A percentile compares a stretch with the other conserved stretches of the same genome.
These are phyloP conservation scores for Garcia nutans DNA, from an alignment of 345 rosid genomes.

Conservation along the genomic window DNA sequence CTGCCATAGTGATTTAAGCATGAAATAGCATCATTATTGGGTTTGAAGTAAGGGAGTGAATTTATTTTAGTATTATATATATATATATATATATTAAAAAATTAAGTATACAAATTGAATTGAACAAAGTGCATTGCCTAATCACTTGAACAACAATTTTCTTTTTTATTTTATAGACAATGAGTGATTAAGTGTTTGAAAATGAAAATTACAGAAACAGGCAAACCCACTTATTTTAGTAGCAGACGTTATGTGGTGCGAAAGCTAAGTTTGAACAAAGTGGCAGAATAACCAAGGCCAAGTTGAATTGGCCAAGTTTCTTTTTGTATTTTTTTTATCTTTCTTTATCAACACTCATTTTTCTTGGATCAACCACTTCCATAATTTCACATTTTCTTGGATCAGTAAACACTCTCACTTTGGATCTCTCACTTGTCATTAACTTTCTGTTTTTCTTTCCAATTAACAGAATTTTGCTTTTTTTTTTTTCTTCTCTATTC, in stretches of 20 bases:
- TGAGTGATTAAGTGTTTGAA: slow-evolving; percentile 18
- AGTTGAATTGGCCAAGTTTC: not conserved
- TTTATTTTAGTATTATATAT: not conserved
- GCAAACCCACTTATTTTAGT: slow-evolving; percentile 6
- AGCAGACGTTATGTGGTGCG: slow-evolving; percentile 17
- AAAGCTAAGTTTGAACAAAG: slow-evolving; percentile 21
- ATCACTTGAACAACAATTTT: not conserved
- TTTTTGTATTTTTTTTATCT: not conserved
- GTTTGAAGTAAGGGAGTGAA: not conserved
- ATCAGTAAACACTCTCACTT: slow-evolving; percentile 21
- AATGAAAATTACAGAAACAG: not conserved
- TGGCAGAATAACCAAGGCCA: not conserved
- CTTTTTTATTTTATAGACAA: not conserved
- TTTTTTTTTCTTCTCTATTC: not conserved
- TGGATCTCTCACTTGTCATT: slow-evolving; percentile 27
- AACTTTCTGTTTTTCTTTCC: no score
- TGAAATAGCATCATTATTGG: not conserved
- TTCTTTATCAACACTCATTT: slow-evolving; percentile 14
- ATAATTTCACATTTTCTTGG: slow-evolving; percentile 14
- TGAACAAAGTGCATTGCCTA: not conserved
- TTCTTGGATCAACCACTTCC: slow-evolving; percentile 33
- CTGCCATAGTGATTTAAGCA: not conserved
- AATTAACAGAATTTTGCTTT: no score
- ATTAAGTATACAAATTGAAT: not conserved
- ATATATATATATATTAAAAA: no score